Evolutionary conservation across 768 basidiomycete genomes (phyloP).

Genomic region (Boletus huronensis): DNA sequence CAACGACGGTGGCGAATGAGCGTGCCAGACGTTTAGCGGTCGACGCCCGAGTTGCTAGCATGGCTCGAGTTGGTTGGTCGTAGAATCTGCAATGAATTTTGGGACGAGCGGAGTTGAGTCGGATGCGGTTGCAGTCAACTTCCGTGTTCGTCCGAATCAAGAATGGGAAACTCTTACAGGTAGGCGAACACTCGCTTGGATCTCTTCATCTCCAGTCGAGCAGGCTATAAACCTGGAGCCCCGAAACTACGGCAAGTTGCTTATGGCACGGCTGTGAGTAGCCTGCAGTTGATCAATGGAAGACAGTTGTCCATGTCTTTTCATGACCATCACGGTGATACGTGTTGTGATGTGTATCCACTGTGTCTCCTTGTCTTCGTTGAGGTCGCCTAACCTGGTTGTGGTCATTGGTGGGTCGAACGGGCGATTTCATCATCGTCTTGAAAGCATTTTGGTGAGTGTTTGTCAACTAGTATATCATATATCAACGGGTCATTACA

Average conservation of each 20-base stretch:
- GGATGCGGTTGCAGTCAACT: constrained; percentile 10
- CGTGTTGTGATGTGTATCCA: no score
- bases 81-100: constrained; percentile 9
- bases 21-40: constrained; percentile 57
- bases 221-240: no score
- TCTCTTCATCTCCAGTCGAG: no score
- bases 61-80: constrained; percentile 28
- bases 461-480: background rate
- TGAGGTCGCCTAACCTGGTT: no score
- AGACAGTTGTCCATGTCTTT: background rate
- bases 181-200: no score
- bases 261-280: background rate
- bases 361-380: no score
- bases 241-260: no score
- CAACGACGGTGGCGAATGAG: constrained; percentile 80
- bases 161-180: no score
- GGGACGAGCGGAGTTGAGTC: constrained; percentile 27
- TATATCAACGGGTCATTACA: background rate
- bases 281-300: background rate
- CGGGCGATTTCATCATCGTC: no score
- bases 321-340: background rate
- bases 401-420: no score
- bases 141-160: constrained; percentile 27
- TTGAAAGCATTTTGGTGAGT: no score
- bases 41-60: constrained; percentile 64